phyloP scores from a whole-genome alignment of 768 basidiomycete species.

The Termitomyces sp. region DNA sequence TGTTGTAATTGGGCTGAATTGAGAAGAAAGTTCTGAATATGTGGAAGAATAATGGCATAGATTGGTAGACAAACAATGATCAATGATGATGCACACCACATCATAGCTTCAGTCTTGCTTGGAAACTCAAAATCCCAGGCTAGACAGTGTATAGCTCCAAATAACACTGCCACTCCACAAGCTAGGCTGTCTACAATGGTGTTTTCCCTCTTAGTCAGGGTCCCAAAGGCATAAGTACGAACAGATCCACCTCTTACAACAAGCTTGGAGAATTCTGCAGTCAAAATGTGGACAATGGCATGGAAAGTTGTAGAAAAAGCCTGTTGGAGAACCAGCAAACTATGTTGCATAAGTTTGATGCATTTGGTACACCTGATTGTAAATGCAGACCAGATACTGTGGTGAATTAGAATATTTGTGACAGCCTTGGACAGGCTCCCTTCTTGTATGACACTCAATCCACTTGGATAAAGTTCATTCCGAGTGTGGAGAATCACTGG shows the following conservation, averaged over 20 bases:
- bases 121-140: neutral
- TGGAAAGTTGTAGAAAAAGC: neutral
- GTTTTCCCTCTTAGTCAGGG: neutral
- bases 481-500: neutral
- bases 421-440: neutral
- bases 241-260: neutral
- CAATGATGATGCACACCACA: conserved; percentile 19
- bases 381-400: neutral
- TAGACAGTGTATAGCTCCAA: neutral
- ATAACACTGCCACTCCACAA: neutral
- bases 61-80: neutral
- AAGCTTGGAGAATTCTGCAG: neutral
- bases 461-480: neutral
- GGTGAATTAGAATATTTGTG: neutral
- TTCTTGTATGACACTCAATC: neutral
- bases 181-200: neutral
- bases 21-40: neutral
- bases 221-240: neutral
- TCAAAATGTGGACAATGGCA: neutral
- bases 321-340: neutral
- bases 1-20: neutral
- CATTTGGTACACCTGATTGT: neutral
- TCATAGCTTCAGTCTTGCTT: neutral
- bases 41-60: neutral
- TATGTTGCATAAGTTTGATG: neutral